Conservation (phyloP, 305 asterid genomes). For the Solanum hybrid region DNA sequence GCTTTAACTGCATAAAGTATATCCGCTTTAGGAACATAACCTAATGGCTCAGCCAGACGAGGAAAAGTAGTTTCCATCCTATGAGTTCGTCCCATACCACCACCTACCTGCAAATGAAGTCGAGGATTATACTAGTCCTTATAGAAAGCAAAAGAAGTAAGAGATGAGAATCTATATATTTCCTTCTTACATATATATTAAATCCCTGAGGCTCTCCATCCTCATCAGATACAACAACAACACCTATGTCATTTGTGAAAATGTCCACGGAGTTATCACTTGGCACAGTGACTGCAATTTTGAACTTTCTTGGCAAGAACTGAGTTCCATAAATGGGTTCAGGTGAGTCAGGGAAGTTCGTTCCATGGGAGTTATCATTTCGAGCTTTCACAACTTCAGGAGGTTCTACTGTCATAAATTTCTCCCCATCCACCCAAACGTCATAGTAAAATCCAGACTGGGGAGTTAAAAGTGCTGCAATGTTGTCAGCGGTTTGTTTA, state of each 20-base stretch:
- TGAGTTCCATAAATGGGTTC: conserved; percentile 97
- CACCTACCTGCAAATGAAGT: conserved; percentile 70
- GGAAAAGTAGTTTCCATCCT: conserved; percentile 75
- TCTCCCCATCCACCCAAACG: conserved; percentile 97
- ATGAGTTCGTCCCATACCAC: conserved; percentile 98
- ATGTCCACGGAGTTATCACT: conserved; percentile 86
- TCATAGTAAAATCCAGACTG: conserved; percentile 97
- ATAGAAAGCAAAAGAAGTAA: conserved; percentile 1
- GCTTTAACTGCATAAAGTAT: conserved; percentile 89
- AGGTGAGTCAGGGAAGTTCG: conserved; percentile 78
- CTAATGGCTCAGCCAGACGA: conserved; percentile 83
- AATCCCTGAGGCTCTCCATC: conserved; percentile 93
- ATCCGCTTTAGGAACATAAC: conserved; percentile 93
- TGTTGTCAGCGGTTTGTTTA: conserved; percentile 81
- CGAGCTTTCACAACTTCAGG: conserved; percentile 81
- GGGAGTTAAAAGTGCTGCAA: conserved; percentile 89
- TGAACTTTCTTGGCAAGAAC: conserved; percentile 97
- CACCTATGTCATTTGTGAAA: conserved; percentile 82
- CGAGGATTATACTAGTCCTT: background rate
- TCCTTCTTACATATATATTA: conserved; percentile 62
- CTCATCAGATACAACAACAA: conserved; percentile 65
- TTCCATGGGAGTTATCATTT: conserved; percentile 81
- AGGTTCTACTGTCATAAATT: conserved; percentile 67
- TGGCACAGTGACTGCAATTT: conserved; percentile 87
- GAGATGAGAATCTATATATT: background rate